phyloP scores from a whole-genome alignment of 352 stramenopile species.

The Paralagenidium karlingii region DNA sequence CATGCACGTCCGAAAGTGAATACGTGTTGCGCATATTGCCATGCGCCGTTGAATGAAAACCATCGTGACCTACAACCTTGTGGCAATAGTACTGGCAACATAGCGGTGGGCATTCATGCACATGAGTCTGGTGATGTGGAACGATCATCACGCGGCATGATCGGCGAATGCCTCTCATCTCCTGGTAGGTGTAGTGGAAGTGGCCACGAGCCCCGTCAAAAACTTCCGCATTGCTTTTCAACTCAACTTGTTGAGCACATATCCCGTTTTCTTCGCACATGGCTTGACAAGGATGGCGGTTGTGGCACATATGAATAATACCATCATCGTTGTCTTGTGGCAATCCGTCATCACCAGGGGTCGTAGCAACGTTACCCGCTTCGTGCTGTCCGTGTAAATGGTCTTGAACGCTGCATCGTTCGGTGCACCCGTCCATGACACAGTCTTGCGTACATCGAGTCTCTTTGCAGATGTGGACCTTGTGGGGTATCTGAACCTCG shows the following conservation, averaged over 20 bases:
- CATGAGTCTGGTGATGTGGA: conserved; percentile 32
- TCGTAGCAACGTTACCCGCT: too few species aligned
- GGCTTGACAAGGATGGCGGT: conserved; percentile 33
- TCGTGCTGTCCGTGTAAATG: conserved; percentile 58
- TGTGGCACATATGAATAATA: conserved; percentile 51
- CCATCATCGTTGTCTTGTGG: too few species aligned
- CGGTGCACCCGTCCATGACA: conserved; percentile 40
- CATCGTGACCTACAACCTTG: conserved; percentile 36
- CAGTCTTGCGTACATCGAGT: conserved; percentile 41
- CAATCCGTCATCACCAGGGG: too few species aligned
- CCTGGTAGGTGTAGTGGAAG: conserved; percentile 62
- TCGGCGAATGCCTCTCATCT: conserved; percentile 65
- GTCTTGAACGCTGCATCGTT: conserved; percentile 25
- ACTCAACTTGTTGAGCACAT: conserved; percentile 55
- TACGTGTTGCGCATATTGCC: conserved; percentile 75
- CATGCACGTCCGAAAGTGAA: conserved; percentile 36
- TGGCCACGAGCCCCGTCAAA: conserved; percentile 35
- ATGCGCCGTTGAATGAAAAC: conserved; percentile 44
- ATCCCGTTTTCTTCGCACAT: conserved; percentile 48
- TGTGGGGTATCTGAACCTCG: conserved; percentile 33
- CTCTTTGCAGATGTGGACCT: conserved; percentile 46
- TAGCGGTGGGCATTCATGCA: conserved; percentile 65
- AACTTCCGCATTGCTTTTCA: conserved; percentile 49
- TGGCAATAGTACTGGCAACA: conserved; percentile 72
- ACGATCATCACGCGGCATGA: conserved; percentile 28